These are phyloP conservation scores for Sungouiozyma intestinalis DNA, from an alignment of 805 yeast genomes.

Conservation along the genomic window DNA sequence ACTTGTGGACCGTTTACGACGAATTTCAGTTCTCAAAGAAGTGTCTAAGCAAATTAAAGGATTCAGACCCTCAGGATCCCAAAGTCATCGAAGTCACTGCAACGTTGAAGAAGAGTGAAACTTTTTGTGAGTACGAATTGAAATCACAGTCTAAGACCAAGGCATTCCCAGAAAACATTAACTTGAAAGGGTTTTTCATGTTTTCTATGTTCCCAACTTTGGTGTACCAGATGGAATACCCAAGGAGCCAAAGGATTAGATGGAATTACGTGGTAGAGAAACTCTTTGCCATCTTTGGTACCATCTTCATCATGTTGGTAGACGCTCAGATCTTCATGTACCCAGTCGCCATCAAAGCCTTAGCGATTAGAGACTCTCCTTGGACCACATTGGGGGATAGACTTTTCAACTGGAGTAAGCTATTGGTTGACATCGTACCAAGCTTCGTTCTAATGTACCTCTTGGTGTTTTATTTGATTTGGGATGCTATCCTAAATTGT, in stretches of 20 bases:
- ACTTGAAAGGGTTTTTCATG: constrained; percentile 52
- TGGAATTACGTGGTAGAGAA: constrained; percentile 61
- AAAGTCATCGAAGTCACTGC: constrained; percentile 16
- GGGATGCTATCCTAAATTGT: constrained; percentile 89
- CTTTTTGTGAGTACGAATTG: constrained; percentile 67
- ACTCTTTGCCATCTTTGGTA: constrained; percentile 74
- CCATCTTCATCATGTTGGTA: constrained; percentile 70
- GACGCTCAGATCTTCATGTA: constrained; percentile 67
- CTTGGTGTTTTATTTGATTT: constrained; percentile 75
- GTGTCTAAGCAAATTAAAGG: constrained; percentile 34
- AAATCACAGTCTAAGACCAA: constrained; percentile 37
- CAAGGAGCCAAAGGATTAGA: constrained; percentile 61
- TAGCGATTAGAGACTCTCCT: constrained; percentile 34
- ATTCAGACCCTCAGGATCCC: constrained; percentile 10
- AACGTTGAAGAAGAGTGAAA: constrained; percentile 39
- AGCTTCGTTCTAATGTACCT: constrained; percentile 69
- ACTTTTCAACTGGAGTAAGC: constrained; percentile 19
- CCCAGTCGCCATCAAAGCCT: constrained; percentile 58
- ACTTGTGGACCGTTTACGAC: constrained; percentile 53
- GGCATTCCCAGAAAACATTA: constrained; percentile 65
- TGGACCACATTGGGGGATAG: constrained; percentile 17
- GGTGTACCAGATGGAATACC: constrained; percentile 74
- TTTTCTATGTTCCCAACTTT: constrained; percentile 85
- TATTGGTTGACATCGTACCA: constrained; percentile 64
- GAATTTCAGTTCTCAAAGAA: constrained; percentile 43